Evolutionary conservation across 2,329 filamentous ascomycete genomes (phyloP), one percentile per base, ranked within the genome.

Genomic region (Ilyonectria sp.): DNA sequence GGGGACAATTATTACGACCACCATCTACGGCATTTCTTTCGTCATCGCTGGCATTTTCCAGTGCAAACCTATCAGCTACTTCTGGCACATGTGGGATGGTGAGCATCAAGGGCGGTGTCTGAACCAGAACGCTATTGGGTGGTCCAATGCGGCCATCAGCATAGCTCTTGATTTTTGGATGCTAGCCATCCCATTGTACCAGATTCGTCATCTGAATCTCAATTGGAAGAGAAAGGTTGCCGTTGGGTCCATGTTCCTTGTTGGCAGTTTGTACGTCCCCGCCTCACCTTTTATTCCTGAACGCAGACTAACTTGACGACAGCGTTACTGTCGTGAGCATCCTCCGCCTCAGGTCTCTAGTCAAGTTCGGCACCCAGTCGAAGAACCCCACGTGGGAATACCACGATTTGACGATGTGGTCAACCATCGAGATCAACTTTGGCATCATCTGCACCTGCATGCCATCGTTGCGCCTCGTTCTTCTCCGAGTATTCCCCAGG

Each of bases 51-150:
- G 66, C 0, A 62, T 57, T 0, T 31, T 56, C 0, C 68, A 69
- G 17, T 69, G 68, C 1, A 54, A 55, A 5, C 68, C 68, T 0
- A 29, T 67, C 0, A 69, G 62, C 37, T 69, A 55, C 4, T 69
- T 58, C n/a, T 69, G 67, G 68, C 55, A 6, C 4, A 46, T 44
- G 0, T 69, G 35, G 68, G 66, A 69, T 7, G 6, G 17, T 9
- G 6, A 62, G 0, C 61, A 69, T 3, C 8, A 63, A 0, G 67
- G 67, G 1, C 57, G 55, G 2, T 69, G 68, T 0, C 47, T 70
- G 10, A 55, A 63, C 0, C 40, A 40, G 0, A 67, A 69, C 2
- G 11, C 58, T 1, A 17, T 69, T 4, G 68, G 52, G 2, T 70
- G 62, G 67, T 44, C 62, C 1, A 37, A 69, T 10, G 68, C 68